Evolutionary conservation across 139 green algal genomes (phyloP).

Genomic region (Gonium pectorale): DNA sequence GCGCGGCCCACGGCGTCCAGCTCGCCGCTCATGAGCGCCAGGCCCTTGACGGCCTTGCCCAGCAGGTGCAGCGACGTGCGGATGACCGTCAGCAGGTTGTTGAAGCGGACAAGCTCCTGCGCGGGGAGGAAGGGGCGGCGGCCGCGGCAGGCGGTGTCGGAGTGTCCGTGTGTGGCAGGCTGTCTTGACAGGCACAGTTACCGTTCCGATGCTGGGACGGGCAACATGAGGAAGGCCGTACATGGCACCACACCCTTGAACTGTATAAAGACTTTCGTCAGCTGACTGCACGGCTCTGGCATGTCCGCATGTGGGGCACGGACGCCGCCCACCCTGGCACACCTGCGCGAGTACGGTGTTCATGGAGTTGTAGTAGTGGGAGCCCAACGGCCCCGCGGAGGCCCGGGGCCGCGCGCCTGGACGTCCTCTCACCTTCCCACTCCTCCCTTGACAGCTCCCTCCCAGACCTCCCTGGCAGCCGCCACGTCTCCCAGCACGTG

Average conservation of each 20-base stretch:
- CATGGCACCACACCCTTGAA: too few species aligned
- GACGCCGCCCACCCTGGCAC: too few species aligned
- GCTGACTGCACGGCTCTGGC: too few species aligned
- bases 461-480: constrained; percentile 78
- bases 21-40: constrained; percentile 84
- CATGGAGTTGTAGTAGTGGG: constrained; percentile 88
- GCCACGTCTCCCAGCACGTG: constrained; percentile 57
- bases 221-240: too few species aligned
- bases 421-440: constrained; percentile 48
- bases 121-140: not conserved
- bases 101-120: constrained; percentile 85
- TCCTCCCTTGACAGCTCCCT: constrained; percentile 67
- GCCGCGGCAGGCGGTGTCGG: too few species aligned
- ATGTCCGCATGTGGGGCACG: too few species aligned
- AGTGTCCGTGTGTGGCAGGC: too few species aligned
- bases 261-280: too few species aligned
- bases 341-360: constrained; percentile 84
- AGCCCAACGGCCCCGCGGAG: too few species aligned
- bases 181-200: too few species aligned
- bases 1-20: constrained; percentile 68
- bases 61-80: constrained; percentile 72
- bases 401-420: too few species aligned
- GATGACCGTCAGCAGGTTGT: constrained; percentile 75
- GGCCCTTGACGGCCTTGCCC: constrained; percentile 82
- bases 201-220: too few species aligned